Base-by-base conservation (phyloP, 2,329 filamentous ascomycete genomes). In the Pseudonectria foliicola region DNA sequence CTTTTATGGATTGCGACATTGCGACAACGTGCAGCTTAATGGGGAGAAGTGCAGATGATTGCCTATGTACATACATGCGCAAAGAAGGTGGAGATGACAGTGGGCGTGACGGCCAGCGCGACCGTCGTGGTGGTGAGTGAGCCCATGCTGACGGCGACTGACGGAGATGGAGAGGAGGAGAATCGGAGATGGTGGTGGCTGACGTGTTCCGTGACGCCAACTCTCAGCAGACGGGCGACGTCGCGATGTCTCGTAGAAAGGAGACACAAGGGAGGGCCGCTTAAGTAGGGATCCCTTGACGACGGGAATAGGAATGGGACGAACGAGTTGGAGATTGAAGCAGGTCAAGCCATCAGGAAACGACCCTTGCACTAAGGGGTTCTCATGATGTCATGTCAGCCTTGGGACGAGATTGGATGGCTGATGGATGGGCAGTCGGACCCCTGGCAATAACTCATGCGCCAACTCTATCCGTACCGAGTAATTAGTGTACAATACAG, bases 11-110 rank as follows among this genome's bases (percentile, higher is more conserved):
- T 25, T 13, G 27, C 7, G 25, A n/a, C 13, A 16, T 29, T n/a
- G 27, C 25, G 30, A n/a, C 12, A 23, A 25, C 25, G 12, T 13
- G 25, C 34, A 35, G 33, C 25, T 29, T 31, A n/a, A n/a, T n/a
- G n/a, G n/a, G n/a, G n/a, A n/a, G n/a, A n/a, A n/a, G n/a, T n/a
- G n/a, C n/a, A n/a, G 23, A 6, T n/a, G 32, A 33, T 24, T 18
- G 25, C n/a, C n/a, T n/a, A n/a, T 13, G 13, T 24, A 59, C 80
- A 50, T 71, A 89, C 85, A 71, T 96, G 92, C 39, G 81, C 82
- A 50, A 96, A 70, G 44, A 90, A 80, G 11, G 90, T 95, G 46
- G 85, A 81, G 37, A 96, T 73, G 30, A 94, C 84, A 4, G 85
- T 88, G 10, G 92, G 90, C 43, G 88, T 87, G 35, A 95, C 82